Evolutionary conservation across 177 flowering plant species (phyloP), one percentile per base, ranked within the genome.

Genomic region (Vitis hybrid): DNA sequence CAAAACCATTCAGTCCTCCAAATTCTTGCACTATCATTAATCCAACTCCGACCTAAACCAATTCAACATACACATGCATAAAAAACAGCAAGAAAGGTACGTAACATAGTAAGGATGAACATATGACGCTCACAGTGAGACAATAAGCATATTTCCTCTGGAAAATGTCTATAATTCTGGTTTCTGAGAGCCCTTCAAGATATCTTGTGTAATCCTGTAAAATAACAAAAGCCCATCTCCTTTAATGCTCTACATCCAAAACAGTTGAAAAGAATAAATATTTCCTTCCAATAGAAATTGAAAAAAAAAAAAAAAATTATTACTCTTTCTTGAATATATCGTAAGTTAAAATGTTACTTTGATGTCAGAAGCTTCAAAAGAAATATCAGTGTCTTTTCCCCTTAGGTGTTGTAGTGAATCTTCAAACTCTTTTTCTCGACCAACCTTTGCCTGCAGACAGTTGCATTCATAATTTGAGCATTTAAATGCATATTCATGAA

Each of bases 1-100:
- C 62, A 46, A 84, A 74, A 51, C 74, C 89, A 68, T 76, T 79
- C 8, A 70, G 72, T 12, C 89, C 89, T 68, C 83, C 88, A 54
- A 86, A 78, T 70, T 79, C 82, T 74, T 74, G 79, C 52, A 86
- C 70, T 12, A 77, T 76, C 86, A 84, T 79, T 48, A 84, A 63
- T 51, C 89, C 87, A 55, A 86, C 80, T 52, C 84, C 89, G 60
- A 86, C 82, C 89, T 86, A 72, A 10, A 11, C 32, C 56, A 66
- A 24, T 11, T 56, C 13, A 14, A 27, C 5, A 10, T 49, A 27
- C 4, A 27, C 12, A 13, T 68, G 8, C 40, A 52, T 35, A 6
- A 46, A 4, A 18, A 24, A 60, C 27, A 54, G 54, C 32, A 65
- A 11, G 62, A 10, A 18, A 65, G 27, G 2, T 13, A 14, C 0